Evolutionary conservation across 2,329 filamentous ascomycete species (phyloP), one percentile per base, ranked within the genome.

Genomic region (Didymella pinodella): DNA sequence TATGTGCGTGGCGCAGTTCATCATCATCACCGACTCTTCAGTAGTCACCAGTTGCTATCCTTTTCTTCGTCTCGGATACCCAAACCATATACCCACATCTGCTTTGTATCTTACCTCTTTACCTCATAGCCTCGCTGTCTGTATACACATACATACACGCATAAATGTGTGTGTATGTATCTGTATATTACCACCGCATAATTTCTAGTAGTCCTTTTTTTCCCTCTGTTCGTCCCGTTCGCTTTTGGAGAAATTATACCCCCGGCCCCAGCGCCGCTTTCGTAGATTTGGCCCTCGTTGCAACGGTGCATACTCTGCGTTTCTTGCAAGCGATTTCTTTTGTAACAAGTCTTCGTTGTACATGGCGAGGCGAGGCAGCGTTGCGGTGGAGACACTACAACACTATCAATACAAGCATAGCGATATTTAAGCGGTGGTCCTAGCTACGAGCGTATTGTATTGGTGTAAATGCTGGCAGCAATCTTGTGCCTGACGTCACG

Each of bases 31-130:
- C 22, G 22, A 22, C 22, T 22, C 22, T 22, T 22, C 2, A 22
- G 22, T 3, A 22, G 22, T 22, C 22, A 22, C 2, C 22, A 2
- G 22, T 3, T 22, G 22, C 22, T 22, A 3, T 22, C 22, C 22
- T 22, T 49, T 51, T 49, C 38, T 55, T 59, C 59, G 61, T 36
- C 14, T 40, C 18, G 36, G 36, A 26, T 44, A 44, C 41, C 22
- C 22, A 2, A 22, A 22, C 22, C 22, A 44, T 20, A 44, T 44
- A 20, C 18, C 41, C 41, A 26, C n/a, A 40, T 40, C n/a, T 40
- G 36, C 36, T 40, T 20, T 22, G 22, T 22, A 2, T 22, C 14
- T 18, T 20, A 18, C 36, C 20, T 40, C 36, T 20, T 40, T 40
- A 40, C 32, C 16, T 18, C 36, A 4, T 20, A n/a, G 36, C 36